Percentiles rank a stretch among this genome's conserved stretches.
These are phyloP conservation scores for Aspergillus quadrilineatus DNA, from an alignment of 2,329 filamentous ascomycete genomes.

Conservation along the genomic window DNA sequence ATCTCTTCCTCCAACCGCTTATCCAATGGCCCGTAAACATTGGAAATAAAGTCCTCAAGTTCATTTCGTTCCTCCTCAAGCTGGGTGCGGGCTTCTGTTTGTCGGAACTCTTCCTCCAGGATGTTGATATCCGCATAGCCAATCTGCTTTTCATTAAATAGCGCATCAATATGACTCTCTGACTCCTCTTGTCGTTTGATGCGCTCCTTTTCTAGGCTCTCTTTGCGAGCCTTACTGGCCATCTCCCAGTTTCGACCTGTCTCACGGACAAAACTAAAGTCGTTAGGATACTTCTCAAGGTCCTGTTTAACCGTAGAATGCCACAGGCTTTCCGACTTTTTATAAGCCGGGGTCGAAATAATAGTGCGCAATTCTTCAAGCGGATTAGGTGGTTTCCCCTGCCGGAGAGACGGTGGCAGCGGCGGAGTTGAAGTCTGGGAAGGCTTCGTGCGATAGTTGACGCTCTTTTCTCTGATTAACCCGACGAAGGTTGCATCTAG, in stretches of 20 bases:
- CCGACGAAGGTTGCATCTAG: conserved; percentile 49
- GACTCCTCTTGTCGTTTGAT: conserved; percentile 52
- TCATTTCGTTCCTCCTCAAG: conserved; percentile 55
- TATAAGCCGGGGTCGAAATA: conserved; percentile 34
- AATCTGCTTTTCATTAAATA: conserved; percentile 58
- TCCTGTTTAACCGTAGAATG: conserved; percentile 33
- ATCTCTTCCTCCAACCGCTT: conserved; percentile 52
- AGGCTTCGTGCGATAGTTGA: conserved; percentile 35
- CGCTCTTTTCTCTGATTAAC: conserved; percentile 47
- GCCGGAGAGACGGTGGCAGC: conserved; percentile 33
- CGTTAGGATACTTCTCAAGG: conserved; percentile 38
- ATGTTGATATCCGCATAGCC: conserved; percentile 58
- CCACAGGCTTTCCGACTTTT: conserved; percentile 35
- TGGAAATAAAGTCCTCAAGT: conserved; percentile 50
- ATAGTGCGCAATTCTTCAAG: conserved; percentile 39
- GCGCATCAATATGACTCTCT: conserved; percentile 52
- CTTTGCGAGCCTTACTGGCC: conserved; percentile 44
- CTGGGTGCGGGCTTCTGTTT: conserved; percentile 51
- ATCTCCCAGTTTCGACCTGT: conserved; percentile 48
- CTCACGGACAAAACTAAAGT: conserved; percentile 47
- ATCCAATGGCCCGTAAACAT: conserved; percentile 54
- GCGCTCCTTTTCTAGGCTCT: conserved; percentile 50
- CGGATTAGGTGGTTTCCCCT: conserved; percentile 26
- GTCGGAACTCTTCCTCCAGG: conserved; percentile 56
- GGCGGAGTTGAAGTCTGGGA: conserved; percentile 28